These are phyloP conservation scores for Cercospora beticola DNA, from an alignment of 2,329 filamentous ascomycete species.

Conservation along the genomic window DNA sequence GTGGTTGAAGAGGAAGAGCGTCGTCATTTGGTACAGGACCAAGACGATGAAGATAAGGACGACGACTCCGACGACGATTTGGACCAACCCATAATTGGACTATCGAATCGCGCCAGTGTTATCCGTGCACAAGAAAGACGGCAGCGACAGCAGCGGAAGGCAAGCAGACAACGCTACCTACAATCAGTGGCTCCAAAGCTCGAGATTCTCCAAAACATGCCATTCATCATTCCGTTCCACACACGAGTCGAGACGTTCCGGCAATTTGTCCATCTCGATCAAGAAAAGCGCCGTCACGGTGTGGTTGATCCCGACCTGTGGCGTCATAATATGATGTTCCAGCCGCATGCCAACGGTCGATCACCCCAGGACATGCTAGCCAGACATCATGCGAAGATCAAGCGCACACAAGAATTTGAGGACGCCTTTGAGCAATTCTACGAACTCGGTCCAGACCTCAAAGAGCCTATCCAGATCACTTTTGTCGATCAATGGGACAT, in stretches of 20 bases:
- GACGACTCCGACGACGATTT: conserved; percentile 46
- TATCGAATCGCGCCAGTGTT: conserved; percentile 18
- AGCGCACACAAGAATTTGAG: conserved; percentile 74
- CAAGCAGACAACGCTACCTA: conserved; percentile 67
- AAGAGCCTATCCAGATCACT: conserved; percentile 94
- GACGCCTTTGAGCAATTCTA: conserved; percentile 87
- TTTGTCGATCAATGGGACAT: conserved; percentile 90
- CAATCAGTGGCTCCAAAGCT: conserved; percentile 81
- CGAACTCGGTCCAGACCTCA: conserved; percentile 73
- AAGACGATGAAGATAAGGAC: conserved; percentile 61
- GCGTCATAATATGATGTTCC: conserved; percentile 54
- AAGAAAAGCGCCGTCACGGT: conserved; percentile 66
- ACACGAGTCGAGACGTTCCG: conserved; percentile 90
- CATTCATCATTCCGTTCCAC: conserved; percentile 91
- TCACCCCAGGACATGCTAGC: conserved; percentile 51
- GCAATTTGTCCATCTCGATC: conserved; percentile 85
- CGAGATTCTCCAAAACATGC: conserved; percentile 92
- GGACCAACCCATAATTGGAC: conserved; percentile 38
- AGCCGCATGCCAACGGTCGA: conserved; percentile 29
- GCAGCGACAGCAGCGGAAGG: conserved; percentile 63
- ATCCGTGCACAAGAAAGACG: conserved; percentile 54
- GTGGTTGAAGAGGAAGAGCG: conserved; percentile 85
- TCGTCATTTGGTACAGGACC: conserved; percentile 65
- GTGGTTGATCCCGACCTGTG: conserved; percentile 71
- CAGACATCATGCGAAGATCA: conserved; percentile 71